phyloP scores from a whole-genome alignment of 805 yeast species.

The Cyberlindnera meyerae region DNA sequence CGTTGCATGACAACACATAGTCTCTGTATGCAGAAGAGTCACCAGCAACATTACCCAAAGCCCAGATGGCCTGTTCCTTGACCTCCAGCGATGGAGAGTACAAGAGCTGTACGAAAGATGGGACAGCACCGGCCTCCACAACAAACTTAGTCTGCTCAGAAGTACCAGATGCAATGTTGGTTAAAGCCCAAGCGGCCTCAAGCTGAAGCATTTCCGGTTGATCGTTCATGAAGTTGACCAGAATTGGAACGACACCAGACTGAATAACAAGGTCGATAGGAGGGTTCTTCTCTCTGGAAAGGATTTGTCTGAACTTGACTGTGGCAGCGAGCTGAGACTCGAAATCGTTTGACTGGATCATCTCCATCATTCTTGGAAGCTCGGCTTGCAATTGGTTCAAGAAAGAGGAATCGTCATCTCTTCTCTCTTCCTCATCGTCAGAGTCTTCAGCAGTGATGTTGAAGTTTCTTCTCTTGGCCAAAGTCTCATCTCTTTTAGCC shows the following conservation, averaged over 20 bases:
- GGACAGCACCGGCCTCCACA: slow-evolving; percentile 91
- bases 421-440: slow-evolving; percentile 37
- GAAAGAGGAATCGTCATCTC: slow-evolving; percentile 36
- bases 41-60: slow-evolving; percentile 98
- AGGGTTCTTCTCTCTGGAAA: slow-evolving; percentile 92
- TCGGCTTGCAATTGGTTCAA: slow-evolving; percentile 53
- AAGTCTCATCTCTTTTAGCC: slow-evolving; percentile 91
- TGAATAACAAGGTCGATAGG: slow-evolving; percentile 92
- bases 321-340: slow-evolving; percentile 86
- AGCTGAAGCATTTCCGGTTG: slow-evolving; percentile 87
- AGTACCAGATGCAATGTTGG: slow-evolving; percentile 94
- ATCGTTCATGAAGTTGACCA: slow-evolving; percentile 78
- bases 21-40: slow-evolving; percentile 90
- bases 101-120: slow-evolving; percentile 78
- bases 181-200: slow-evolving; percentile 99
- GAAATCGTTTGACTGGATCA: slow-evolving; percentile 68
- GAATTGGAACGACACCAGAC: slow-evolving; percentile 87
- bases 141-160: slow-evolving; percentile 87
- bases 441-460: slow-evolving; percentile 46
- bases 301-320: slow-evolving; percentile 85
- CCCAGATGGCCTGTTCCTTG: slow-evolving; percentile 99
- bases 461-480: slow-evolving; percentile 89
- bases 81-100: slow-evolving; percentile 83
- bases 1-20: slow-evolving; percentile 76
- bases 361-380: slow-evolving; percentile 80